A percentile compares a stretch with the other conserved stretches of the same genome.
Conservation (phyloP, 352 stramenopile genomes). For the Thalassiosira sp. region DNA sequence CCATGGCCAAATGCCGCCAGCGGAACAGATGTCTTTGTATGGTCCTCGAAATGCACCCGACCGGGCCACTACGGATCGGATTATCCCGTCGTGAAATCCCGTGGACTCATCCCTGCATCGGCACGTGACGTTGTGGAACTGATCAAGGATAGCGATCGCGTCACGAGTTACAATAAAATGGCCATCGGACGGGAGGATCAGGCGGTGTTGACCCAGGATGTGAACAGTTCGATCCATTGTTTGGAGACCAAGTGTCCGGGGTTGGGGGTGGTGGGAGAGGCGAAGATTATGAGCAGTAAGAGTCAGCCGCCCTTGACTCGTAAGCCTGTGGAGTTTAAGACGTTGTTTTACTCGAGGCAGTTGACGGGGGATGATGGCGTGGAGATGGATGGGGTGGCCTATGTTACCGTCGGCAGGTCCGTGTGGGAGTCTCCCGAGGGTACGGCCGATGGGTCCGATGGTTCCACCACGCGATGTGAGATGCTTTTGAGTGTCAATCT, state of each 20-base stretch:
- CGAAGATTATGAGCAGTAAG: constrained; percentile 60
- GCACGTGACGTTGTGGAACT: constrained; percentile 41
- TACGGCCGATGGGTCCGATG: constrained; percentile 26
- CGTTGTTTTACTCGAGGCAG: constrained; percentile 35
- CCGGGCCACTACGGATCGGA: constrained; percentile 48
- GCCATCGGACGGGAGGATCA: constrained; percentile 44
- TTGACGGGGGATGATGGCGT: constrained; percentile 19
- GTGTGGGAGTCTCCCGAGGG: constrained; percentile 59
- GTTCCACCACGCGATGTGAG: constrained; percentile 55
- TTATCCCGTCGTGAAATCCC: constrained; percentile 53
- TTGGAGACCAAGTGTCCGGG: constrained; percentile 24
- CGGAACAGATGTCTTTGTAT: constrained; percentile 50
- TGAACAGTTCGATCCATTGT: too few relatives aligned
- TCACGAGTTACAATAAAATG: constrained; percentile 62
- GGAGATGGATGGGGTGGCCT: constrained; percentile 27
- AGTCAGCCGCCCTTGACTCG: constrained; percentile 57
- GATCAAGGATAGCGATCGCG: constrained; percentile 38
- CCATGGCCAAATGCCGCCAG: constrained; percentile 46
- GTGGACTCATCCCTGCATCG: constrained; percentile 42
- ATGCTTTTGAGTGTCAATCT: constrained; percentile 64
- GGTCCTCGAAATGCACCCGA: constrained; percentile 35
- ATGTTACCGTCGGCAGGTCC: constrained; percentile 56
- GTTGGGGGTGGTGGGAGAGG: constrained; percentile 53
- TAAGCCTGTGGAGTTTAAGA: constrained; percentile 62
- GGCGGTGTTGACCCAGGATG: constrained; percentile 35